phyloP scores from a whole-genome alignment of 306 rosid species.

The Acmispon strigosus region DNA sequence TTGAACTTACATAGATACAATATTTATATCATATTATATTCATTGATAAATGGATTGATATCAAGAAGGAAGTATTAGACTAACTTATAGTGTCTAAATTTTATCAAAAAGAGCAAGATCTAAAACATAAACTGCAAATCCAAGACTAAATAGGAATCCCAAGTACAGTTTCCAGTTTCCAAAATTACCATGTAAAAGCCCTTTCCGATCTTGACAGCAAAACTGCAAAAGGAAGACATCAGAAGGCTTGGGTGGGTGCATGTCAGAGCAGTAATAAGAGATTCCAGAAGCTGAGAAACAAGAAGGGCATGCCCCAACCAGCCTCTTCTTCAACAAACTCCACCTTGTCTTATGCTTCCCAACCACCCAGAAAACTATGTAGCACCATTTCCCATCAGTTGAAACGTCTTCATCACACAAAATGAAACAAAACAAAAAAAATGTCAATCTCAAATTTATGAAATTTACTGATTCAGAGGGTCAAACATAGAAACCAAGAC shows the following conservation, averaged over 20 bases:
- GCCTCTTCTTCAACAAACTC: conserved; percentile 77
- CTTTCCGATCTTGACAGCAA: conserved; percentile 67
- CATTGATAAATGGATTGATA: not conserved
- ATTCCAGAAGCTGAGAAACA: conserved; percentile 83
- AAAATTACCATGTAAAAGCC: conserved; percentile 76
- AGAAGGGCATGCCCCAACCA: conserved; percentile 77
- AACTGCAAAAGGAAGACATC: conserved; percentile 78
- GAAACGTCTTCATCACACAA: conserved; percentile 58
- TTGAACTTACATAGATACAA: not conserved
- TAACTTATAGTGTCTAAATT: not conserved
- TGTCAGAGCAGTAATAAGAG: conserved; percentile 50
- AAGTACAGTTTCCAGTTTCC: not conserved
- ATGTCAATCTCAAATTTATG: not conserved
- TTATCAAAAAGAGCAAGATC: not conserved
- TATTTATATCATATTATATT: not conserved
- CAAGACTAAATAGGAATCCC: not conserved
- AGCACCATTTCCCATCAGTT: conserved; percentile 98
- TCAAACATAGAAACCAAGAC: conserved; percentile 1
- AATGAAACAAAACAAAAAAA: not conserved
- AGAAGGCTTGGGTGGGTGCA: conserved; percentile 65
- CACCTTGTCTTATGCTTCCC: conserved; percentile 74
- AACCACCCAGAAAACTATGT: conserved; percentile 79
- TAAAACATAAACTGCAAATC: not conserved
- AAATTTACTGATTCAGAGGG: not conserved
- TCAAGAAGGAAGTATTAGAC: not conserved